Percentiles rank a stretch among this genome's conserved stretches.
Conservation (phyloP, 2,329 filamentous ascomycete species). For the Pseudocercospora fijiensis region DNA sequence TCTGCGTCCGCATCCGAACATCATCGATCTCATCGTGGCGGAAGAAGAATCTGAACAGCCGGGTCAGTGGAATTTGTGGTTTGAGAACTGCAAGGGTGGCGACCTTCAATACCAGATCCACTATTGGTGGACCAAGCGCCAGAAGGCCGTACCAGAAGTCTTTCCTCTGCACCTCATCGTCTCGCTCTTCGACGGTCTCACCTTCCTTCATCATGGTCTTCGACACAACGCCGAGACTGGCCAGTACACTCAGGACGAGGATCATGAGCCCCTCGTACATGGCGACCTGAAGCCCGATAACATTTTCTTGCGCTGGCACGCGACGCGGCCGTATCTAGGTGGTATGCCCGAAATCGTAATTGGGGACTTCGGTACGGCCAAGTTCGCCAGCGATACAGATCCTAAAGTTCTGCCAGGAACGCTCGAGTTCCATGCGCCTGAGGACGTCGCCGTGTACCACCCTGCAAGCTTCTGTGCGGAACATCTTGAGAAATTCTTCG, state of each 20-base stretch:
- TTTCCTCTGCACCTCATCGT: neutral
- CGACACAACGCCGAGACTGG: neutral
- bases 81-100: constrained; percentile 16
- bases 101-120: constrained; percentile 17
- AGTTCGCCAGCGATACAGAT: neutral
- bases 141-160: neutral
- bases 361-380: constrained; percentile 23
- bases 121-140: neutral
- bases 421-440: constrained; percentile 8
- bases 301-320: constrained; percentile 1
- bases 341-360: constrained; percentile 25
- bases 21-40: constrained; percentile 1
- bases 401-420: constrained; percentile 12
- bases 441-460: constrained; percentile 8
- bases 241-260: neutral
- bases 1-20: constrained; percentile 9
- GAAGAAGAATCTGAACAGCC: neutral
- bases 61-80: constrained; percentile 5
- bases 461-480: too few species aligned
- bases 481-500: neutral
- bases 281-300: neutral
- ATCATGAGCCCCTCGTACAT: neutral
- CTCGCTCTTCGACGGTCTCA: neutral
- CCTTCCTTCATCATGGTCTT: neutral
- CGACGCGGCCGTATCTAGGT: neutral